Evolutionary conservation across 225 moss, liverwort and hornwort species (phyloP).

Genomic region (Physcomitrium patens): DNA sequence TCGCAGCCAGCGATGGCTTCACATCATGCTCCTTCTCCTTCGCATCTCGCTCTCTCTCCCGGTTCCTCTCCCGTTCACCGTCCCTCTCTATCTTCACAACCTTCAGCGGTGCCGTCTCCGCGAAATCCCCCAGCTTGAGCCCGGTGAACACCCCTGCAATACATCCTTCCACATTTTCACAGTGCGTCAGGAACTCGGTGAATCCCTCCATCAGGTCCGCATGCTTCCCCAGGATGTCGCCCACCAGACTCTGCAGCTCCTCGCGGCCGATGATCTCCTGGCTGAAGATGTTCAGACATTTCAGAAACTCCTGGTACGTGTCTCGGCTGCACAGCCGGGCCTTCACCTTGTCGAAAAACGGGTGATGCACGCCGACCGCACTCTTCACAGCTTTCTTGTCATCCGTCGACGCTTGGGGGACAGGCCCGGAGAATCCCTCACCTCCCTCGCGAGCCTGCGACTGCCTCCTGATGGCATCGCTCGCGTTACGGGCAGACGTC

Average conservation of each 20-base stretch:
- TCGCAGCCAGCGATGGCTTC: constrained; percentile 40
- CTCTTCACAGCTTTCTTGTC: constrained; percentile 68
- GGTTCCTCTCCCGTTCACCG: constrained; percentile 66
- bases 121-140: constrained; percentile 72
- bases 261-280: constrained; percentile 79
- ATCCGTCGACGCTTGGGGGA: constrained; percentile 51
- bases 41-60: constrained; percentile 47
- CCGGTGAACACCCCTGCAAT: constrained; percentile 73
- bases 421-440: constrained; percentile 53
- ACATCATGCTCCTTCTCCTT: constrained; percentile 53
- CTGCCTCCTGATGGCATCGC: constrained; percentile 75
- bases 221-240: constrained; percentile 82
- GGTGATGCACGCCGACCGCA: constrained; percentile 57
- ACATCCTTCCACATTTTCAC: constrained; percentile 76
- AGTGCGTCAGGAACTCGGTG: constrained; percentile 79
- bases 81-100: constrained; percentile 82
- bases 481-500: constrained; percentile 74
- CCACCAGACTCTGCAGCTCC: constrained; percentile 76
- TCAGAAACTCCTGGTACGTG: constrained; percentile 81
- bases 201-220: constrained; percentile 86
- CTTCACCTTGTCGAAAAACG: constrained; percentile 84
- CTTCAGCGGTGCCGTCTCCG: constrained; percentile 64
- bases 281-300: constrained; percentile 85
- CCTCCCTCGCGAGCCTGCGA: constrained; percentile 69
- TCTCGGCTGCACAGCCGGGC: constrained; percentile 73